Base-by-base conservation (phyloP, 2,329 filamentous ascomycete genomes). In the Calonectria multiphialidica region DNA sequence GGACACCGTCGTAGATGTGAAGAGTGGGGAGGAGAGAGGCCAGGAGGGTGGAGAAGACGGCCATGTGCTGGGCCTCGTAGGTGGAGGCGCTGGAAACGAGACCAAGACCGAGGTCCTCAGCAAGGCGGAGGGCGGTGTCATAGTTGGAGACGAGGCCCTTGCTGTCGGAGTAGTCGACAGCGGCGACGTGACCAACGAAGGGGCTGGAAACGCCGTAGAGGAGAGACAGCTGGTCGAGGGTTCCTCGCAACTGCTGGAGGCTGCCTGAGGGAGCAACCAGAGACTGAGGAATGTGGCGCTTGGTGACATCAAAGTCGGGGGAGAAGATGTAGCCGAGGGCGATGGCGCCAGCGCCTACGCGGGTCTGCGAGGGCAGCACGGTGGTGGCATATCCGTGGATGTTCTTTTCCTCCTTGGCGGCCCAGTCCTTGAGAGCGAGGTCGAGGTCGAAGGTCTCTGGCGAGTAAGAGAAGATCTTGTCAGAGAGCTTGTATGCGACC, bases 271-370 rank as follows among this genome's bases (percentile, higher is more conserved):
- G 95, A 12, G 95, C 96, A 75, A 99, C 86, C 75, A 99, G 92
- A 18, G 95, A 93, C 88, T 99, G 97, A 3, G 97, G 96, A 71
- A 98, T 92, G 82, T 97, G 92, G 77, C 96, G 92, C 89, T 97
- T 98, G 87, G 90, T 92, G 80, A 98, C 85, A 83, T 98, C 96
- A 81, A 98, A 98, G 85, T 99, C 97, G 80, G 95, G 95, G 73
- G 96, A 98, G 89, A 98, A 99, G 83, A 98, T 94, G 86, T 99
- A 99, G 70, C 97, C 97, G 61, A 99, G 90, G 25, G 97, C 95
- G 81, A 98, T 94, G 76, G 94, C 92, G 68, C 96, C 97, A 66
- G 97, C 97, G 71, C 97, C 97, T 69, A 93, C 91, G 66, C 97
- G 91, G 50, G 96, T 97, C 87, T 99, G 94, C 81, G 98, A 91